Base-by-base conservation (phyloP, 2,329 filamentous ascomycete genomes). In the Davidsoniella neocaledoniae region DNA sequence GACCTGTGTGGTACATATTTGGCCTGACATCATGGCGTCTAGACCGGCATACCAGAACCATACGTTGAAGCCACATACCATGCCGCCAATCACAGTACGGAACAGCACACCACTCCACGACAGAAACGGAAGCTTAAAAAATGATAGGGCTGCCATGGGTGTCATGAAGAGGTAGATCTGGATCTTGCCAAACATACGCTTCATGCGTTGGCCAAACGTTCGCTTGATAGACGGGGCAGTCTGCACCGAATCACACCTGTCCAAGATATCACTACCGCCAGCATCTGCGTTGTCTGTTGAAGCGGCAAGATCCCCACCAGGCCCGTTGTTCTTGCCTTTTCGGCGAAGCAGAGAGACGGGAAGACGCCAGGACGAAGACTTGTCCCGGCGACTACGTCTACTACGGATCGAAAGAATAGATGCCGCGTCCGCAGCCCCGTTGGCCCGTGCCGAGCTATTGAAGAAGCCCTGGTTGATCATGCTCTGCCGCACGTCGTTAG, bases 101-200 rank as follows among this genome's bases (percentile, higher is more conserved):
- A 46, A 52, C 19, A 52, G 39, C 7, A 52, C 44, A 6, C 50
- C 50, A 12, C 36, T 43, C 50, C 50, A 52, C 7, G 43, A 19
- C 17, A 52, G 21, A n/a, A 48, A 41, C 5, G 50, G 42, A 2
- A 46, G 36, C 45, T 52, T 52, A 23, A 52, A 46, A 9, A 43
- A 52, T 2, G 50, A 52, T 26, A 52, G 21, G 17, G 50, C 50
- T n/a, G 41, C 45, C 50, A 52, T 52, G 10, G 50, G 50, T 25
- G 46, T 45, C 42, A 41, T 46, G 33, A 51, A 19, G 4, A 40
- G n/a, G 21, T 46, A 51, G 33, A 48, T 33, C 23, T 48, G 39
- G 19, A 42, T 16, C 21, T 38, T 41, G 5, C 46, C 8, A 12
- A 48, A 41, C n/a, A 42, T 12, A 5, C 17, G 16, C 19, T 4